Conservation (phyloP, 495 filamentous ascomycete species). For the Aspergillus sclerotiicarbonarius region DNA sequence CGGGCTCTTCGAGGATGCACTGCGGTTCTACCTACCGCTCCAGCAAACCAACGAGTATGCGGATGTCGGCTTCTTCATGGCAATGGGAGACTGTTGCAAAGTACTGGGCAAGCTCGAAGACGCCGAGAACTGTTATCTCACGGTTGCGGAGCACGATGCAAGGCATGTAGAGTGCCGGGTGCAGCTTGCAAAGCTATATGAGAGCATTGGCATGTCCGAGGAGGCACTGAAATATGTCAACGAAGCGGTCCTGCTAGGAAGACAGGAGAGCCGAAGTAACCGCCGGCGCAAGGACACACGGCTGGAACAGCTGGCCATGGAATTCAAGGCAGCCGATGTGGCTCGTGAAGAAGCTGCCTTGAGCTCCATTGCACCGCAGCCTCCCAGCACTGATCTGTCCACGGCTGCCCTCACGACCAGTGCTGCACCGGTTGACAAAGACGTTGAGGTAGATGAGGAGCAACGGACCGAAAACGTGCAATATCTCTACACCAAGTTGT, state of each 20-base stretch:
- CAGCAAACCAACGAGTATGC: constrained; percentile 54
- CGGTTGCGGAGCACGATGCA: constrained; percentile 65
- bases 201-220: constrained; percentile 62
- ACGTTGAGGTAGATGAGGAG: constrained; percentile 32
- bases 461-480: constrained; percentile 51
- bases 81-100: constrained; percentile 71
- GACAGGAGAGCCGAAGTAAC: constrained; percentile 37
- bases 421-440: constrained; percentile 20
- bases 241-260: constrained; percentile 64
- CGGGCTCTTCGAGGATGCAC: constrained; percentile 58
- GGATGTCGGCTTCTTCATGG: constrained; percentile 62
- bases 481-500: constrained; percentile 55
- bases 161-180: constrained; percentile 69
- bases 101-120: constrained; percentile 58
- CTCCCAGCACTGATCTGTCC: constrained; percentile 16
- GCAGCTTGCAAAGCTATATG: constrained; percentile 76
- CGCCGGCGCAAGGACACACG: constrained; percentile 40
- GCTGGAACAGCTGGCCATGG: constrained; percentile 42
- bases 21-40: constrained; percentile 72
- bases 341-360: constrained; percentile 8
- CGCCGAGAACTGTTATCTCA: constrained; percentile 72
- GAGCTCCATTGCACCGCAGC: constrained; percentile 26
- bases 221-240: constrained; percentile 72
- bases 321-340: constrained; percentile 32
- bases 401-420: constrained; percentile 19